Evolutionary conservation across 2,329 filamentous ascomycete genomes (phyloP), one percentile per base, ranked within the genome.

Genomic region (Colletotrichum lini): DNA sequence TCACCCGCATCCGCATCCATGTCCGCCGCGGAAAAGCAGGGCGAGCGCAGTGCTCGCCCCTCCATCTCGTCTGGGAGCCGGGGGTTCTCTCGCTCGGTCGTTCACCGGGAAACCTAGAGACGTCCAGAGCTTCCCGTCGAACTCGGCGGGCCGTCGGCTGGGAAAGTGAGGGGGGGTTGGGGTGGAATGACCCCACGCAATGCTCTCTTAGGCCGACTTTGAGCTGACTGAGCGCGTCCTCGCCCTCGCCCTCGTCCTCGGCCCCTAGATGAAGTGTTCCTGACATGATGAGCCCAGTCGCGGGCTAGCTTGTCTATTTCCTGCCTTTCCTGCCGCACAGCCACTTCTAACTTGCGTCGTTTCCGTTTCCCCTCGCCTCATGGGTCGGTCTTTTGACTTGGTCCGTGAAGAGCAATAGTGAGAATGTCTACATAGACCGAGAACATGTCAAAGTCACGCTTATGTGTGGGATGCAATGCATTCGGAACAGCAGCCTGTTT

Each of bases 141-240:
- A 44, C 54, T 61, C 50, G 57, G 35, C 49, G 61, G 40, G 21
- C 47, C 54, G 67, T 54, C 47, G 54, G 54, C 40, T 54, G 62
- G 38, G 15, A 45, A 21, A 8, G 53, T 8, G 12, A n/a, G 56
- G 5, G 23, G 42, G 21, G 58, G 5, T 21, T 44, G 42, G 42
- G 45, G 54, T 54, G 52, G 47, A 21, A 9, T 35, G 35, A 57
- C 56, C 57, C 26, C 57, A 10, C n/a, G 47, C 30, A 35, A 9
- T 35, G 30, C 40, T 38, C 10, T 38, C 6, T 21, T 18, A 35
- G 30, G 7, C 9, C 8, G 3, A 38, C 23, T 16, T 35, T 6
- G 30, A 47, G 45, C 15, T 21, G 30, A 9, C 3, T 26, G 40
- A 30, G 12, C 23, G 18, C 3, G 16, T 49, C 40, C 23, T 49